Evolutionary conservation across 1,284 basidiomycete genomes (phyloP), one percentile per base, ranked within the genome.

Genomic region (Mrakiaceae sp.): DNA sequence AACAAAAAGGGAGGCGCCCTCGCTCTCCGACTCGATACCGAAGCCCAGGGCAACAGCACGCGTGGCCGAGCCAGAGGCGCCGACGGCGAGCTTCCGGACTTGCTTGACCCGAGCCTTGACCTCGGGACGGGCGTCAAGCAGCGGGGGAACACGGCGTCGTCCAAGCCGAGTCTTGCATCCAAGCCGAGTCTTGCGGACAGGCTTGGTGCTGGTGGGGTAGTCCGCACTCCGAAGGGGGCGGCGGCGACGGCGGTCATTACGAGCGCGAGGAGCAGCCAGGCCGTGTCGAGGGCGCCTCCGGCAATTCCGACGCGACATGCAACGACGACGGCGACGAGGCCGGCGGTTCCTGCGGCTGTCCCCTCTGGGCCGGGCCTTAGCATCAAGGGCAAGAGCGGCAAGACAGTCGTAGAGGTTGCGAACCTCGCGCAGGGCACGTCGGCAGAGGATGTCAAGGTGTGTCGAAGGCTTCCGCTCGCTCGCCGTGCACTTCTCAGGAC

Each of bases 371-470:
- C 42, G n/a, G 56, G 46, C 1, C 43, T 64, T 43, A 60, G 53
- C 10, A 64, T 64, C 52, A 52, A 53, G 44, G 63, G 63, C 16
- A 55, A 51, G 49, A 64, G 63, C 57, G 49, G 47, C 12, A 64
- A 55, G 52, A 60, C 46, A 16, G 40, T 51, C 11, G 63, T 64
- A 8, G 56, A 59, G 40, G 63, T 64, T 12, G 51, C 58, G 8
- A 64, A 64, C 58, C 63, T 64, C 14, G 63, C 48, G 5, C 46
- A 44, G n/a, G 63, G 63, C 3, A 64, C 63, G 40, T 60, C 63
- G 9, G 63, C 63, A 16, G 63, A 64, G 54, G 63, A 64, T 14
- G 63, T 64, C 10, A 59, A 60, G 63, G 63, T 64, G 39, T 44
- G 58, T 27, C n/a, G 44, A 46, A 39, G 5, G 7, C 12, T 12